Evolutionary conservation across 1,139 yeast genomes (phyloP).

Genomic region (Pichia sp.): DNA sequence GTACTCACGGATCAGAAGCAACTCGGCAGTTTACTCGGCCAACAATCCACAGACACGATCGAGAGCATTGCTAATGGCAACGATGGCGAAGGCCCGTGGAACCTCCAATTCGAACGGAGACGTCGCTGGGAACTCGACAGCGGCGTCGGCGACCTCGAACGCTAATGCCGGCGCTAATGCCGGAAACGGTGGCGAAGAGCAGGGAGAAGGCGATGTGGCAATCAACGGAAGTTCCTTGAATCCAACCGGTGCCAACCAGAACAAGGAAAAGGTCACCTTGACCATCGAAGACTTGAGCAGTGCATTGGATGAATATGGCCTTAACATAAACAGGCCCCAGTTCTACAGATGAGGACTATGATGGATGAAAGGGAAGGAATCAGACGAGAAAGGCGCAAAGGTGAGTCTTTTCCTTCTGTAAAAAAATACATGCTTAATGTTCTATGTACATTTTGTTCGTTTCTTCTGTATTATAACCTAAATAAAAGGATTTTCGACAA

Average conservation of each 20-base stretch:
- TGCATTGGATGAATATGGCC: constrained; percentile 88
- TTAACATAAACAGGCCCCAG: constrained; percentile 87
- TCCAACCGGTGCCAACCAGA: constrained; percentile 35
- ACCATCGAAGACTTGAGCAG: constrained; percentile 87
- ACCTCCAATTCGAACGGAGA: constrained; percentile 3
- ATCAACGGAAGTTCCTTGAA: constrained; percentile 6
- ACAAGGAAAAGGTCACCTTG: constrained; percentile 70
- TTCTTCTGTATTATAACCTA: neutral
- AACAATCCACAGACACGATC: constrained; percentile 86
- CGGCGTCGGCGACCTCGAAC: neutral
- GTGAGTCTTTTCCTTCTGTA: no score
- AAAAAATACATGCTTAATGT: no score
- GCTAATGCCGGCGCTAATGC: constrained; percentile 14
- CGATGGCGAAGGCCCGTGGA: constrained; percentile 27
- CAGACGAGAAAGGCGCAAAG: no score
- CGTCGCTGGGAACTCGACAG: neutral
- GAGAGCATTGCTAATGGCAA: constrained; percentile 57
- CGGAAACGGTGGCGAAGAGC: neutral
- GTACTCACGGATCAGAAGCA: constrained; percentile 82
- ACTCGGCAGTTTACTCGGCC: constrained; percentile 77
- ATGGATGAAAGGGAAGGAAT: neutral
- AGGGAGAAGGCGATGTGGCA: constrained; percentile 12
- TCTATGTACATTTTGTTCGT: neutral
- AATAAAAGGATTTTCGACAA: neutral
- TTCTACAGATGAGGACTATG: constrained; percentile 59